phyloP scores from a whole-genome alignment of 2,329 filamentous ascomycete genomes.

The Botrytis tulipae region DNA sequence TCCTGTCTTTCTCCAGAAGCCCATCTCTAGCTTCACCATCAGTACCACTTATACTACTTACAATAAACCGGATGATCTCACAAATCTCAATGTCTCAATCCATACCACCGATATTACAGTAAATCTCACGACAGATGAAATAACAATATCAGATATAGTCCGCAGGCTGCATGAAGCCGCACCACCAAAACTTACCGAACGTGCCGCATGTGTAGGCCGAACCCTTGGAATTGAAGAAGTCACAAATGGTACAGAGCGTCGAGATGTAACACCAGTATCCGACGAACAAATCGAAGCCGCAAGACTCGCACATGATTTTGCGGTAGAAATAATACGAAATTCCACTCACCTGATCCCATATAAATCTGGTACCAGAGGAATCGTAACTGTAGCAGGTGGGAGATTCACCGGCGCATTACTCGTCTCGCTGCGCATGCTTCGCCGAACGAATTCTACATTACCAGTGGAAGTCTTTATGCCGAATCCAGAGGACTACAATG shows the following conservation, averaged over 20 bases:
- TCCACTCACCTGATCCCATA: constrained; percentile 8
- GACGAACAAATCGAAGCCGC: not conserved
- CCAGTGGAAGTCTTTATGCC: constrained; percentile 45
- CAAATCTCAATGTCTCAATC: too few species aligned
- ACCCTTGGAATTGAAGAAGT: constrained; percentile 1
- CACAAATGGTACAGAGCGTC: constrained; percentile 8
- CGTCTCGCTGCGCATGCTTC: constrained; percentile 43
- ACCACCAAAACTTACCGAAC: constrained; percentile 4
- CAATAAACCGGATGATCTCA: not conserved
- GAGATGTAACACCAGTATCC: constrained; percentile 15
- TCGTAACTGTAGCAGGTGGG: constrained; percentile 44
- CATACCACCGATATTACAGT: not conserved
- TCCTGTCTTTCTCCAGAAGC: not conserved
- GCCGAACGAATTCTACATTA: constrained; percentile 41
- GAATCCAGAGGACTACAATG: constrained; percentile 40
- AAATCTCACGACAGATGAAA: too few species aligned
- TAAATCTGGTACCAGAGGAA: constrained; percentile 32
- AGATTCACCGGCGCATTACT: constrained; percentile 42
- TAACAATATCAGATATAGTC: not conserved
- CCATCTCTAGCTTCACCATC: not conserved
- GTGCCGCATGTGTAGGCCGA: not conserved
- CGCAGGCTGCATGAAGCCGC: not conserved
- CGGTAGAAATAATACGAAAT: not conserved
- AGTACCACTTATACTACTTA: not conserved
- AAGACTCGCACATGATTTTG: not conserved